phyloP scores from a whole-genome alignment of 441 rosid genomes.

The Adansonia grandidieri region DNA sequence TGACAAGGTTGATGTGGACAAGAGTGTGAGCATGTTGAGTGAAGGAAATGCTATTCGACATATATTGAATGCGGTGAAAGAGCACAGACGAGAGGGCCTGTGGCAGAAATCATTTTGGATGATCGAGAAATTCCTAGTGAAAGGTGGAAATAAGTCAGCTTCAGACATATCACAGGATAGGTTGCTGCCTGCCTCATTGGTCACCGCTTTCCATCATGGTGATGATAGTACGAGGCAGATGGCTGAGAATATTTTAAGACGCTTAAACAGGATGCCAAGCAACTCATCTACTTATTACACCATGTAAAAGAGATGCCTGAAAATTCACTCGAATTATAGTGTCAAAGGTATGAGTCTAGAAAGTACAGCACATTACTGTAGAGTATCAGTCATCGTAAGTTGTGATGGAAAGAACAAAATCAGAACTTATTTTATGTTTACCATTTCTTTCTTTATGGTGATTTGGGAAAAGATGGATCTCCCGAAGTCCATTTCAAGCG shows the following conservation, averaged over 20 bases:
- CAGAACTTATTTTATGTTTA: background rate
- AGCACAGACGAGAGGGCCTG: slow-evolving; percentile 66
- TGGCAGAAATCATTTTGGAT: slow-evolving; percentile 88
- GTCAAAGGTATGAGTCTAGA: slow-evolving; percentile 3
- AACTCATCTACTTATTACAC: slow-evolving; percentile 40
- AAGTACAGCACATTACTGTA: background rate
- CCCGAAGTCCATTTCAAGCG: too few species aligned
- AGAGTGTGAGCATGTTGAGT: slow-evolving; percentile 62
- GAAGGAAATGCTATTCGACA: slow-evolving; percentile 56
- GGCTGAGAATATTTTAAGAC: slow-evolving; percentile 82
- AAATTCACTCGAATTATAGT: background rate
- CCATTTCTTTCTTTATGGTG: background rate
- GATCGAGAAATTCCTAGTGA: slow-evolving; percentile 74
- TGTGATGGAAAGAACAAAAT: background rate
- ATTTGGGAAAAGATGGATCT: background rate
- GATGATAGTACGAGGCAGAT: slow-evolving; percentile 74
- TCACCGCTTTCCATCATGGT: slow-evolving; percentile 80
- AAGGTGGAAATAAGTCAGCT: slow-evolving; percentile 61
- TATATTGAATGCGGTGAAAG: slow-evolving; percentile 69
- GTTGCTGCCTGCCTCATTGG: slow-evolving; percentile 63
- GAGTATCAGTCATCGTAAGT: background rate
- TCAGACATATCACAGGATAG: slow-evolving; percentile 75
- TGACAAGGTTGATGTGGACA: slow-evolving; percentile 75
- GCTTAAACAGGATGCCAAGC: slow-evolving; percentile 75
- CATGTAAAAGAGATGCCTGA: slow-evolving; percentile 27